Evolutionary conservation across 257 asterid species (phyloP).

Genomic region (Haberlea rhodopensis): DNA sequence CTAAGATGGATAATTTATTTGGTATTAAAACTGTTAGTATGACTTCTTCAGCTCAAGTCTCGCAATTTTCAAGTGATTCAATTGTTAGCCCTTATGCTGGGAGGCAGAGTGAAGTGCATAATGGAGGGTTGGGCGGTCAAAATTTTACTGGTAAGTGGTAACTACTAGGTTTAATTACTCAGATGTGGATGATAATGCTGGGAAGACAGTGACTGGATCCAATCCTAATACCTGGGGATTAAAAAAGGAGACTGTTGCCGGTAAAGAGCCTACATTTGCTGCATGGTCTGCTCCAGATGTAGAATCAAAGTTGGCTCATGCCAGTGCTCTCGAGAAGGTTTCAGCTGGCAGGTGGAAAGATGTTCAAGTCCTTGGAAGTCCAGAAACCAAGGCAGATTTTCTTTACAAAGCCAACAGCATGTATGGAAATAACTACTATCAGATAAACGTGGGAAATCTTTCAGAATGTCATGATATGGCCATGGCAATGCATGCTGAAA

Average conservation of each 20-base stretch:
- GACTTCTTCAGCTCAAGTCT: constrained; percentile 41
- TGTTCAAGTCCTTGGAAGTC: constrained; percentile 39
- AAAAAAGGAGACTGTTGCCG: constrained; percentile 52
- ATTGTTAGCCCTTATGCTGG: constrained; percentile 47
- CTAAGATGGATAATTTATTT: constrained; percentile 44
- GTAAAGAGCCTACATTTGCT: constrained; percentile 56
- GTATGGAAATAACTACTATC: constrained; percentile 32
- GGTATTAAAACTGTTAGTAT: constrained; percentile 44
- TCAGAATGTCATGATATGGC: constrained; percentile 35
- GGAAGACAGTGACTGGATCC: constrained; percentile 50
- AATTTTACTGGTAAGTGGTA: constrained; percentile 35
- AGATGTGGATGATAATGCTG: constrained; percentile 42
- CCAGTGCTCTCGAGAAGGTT: constrained; percentile 92
- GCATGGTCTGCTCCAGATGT: constrained; percentile 75
- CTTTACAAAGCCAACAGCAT: constrained; percentile 29
- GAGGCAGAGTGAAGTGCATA: constrained; percentile 50
- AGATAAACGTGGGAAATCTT: constrained; percentile 34
- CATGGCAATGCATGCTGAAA: constrained; percentile 44
- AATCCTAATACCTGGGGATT: constrained; percentile 84
- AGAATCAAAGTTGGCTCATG: constrained; percentile 73
- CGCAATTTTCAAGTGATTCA: constrained; percentile 47
- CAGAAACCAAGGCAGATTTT: constrained; percentile 37
- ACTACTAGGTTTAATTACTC: constrained; percentile 43
- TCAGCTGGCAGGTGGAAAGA: constrained; percentile 93
- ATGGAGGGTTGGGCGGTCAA: constrained; percentile 42